Conservation (phyloP, 73 alveolate genomes). For the Uronychia binucleata region DNA sequence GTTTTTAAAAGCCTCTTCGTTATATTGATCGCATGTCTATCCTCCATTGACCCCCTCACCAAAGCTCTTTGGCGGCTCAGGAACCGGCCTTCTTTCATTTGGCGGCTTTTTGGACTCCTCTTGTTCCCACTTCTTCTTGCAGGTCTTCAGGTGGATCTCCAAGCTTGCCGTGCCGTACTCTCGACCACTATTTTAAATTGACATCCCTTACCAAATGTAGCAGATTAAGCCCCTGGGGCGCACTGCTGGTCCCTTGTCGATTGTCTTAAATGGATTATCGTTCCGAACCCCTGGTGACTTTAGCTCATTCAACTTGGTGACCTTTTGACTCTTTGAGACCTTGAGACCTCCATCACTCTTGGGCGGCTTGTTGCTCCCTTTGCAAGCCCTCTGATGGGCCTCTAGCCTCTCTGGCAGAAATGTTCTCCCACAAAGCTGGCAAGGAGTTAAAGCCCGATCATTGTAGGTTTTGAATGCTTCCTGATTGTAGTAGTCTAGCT, state of each 20-base stretch:
- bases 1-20: constrained; percentile 29
- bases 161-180: constrained; percentile 78
- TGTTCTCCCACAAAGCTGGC: constrained; percentile 82
- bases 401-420: constrained; percentile 77
- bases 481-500: constrained; percentile 17
- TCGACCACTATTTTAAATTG: constrained; percentile 36
- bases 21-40: constrained; percentile 12
- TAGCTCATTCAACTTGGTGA: not conserved
- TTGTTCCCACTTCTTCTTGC: constrained; percentile 74
- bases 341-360: not conserved
- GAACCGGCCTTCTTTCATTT: constrained; percentile 64
- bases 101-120: constrained; percentile 72
- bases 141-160: constrained; percentile 71
- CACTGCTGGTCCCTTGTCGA: not conserved
- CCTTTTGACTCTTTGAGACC: not conserved
- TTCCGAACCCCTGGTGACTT: not conserved
- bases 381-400: constrained; percentile 72
- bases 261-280: not conserved
- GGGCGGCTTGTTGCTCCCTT: not conserved
- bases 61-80: constrained; percentile 7
- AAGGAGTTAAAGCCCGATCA: constrained; percentile 67
- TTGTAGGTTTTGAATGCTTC: constrained; percentile 29
- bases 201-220: constrained; percentile 41
- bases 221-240: constrained; percentile 46
- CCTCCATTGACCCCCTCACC: not conserved